Conservation (phyloP, 257 asterid genomes). For the Ballota nigra region DNA sequence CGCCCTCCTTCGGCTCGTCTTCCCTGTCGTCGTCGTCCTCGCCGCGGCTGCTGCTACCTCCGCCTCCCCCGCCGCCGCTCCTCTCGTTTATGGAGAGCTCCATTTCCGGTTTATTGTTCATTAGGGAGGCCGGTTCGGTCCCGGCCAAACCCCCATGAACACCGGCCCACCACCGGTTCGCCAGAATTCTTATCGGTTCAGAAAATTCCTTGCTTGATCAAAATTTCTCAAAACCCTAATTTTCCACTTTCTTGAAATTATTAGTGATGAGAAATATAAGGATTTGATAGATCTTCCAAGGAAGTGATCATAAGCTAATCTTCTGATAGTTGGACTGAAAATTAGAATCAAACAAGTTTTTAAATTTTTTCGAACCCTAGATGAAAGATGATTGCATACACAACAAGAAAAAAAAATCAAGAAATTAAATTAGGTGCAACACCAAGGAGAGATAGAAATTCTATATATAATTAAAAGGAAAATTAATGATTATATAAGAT, state of each 20-base stretch:
- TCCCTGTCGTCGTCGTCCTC: constrained; percentile 30
- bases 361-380: constrained; percentile 19
- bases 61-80: constrained; percentile 34
- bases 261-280: background rate
- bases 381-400: background rate
- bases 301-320: background rate
- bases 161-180: constrained; percentile 45
- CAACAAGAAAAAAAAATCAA: background rate
- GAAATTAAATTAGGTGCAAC: constrained; percentile 25
- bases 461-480: background rate
- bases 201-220: background rate
- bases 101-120: constrained; percentile 28
- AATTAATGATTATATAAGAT: background rate
- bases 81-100: constrained; percentile 30
- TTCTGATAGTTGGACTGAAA: background rate
- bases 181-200: constrained; percentile 20
- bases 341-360: constrained; percentile 2
- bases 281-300: background rate
- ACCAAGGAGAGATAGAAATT: background rate
- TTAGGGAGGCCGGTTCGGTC: constrained; percentile 30
- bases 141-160: constrained; percentile 38
- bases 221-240: constrained; percentile 22
- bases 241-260: background rate
- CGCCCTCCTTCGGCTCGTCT: constrained; percentile 44
- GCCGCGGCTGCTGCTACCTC: constrained; percentile 32